A percentile compares a stretch with the other conserved stretches of the same genome.
Evolutionary conservation across 2,329 filamentous ascomycete genomes (phyloP).

Genomic region (Lasiodiplodia theobromae): DNA sequence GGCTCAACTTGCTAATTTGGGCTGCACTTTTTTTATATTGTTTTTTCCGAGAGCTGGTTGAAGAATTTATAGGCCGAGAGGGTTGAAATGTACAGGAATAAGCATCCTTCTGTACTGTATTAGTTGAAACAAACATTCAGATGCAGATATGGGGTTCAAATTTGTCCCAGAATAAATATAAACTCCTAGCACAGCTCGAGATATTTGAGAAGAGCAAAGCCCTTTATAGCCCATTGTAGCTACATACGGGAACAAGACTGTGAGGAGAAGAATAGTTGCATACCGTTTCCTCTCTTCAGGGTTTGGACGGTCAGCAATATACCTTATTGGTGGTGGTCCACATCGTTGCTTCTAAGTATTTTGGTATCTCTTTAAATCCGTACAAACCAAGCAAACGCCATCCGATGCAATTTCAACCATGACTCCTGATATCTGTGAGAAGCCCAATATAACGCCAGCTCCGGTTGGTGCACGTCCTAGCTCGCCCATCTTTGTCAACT

Average conservation of each 20-base stretch:
- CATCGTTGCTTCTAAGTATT: background rate
- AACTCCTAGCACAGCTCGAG: too few relatives aligned
- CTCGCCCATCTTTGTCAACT: background rate
- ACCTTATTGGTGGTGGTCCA: background rate
- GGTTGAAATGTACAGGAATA: background rate
- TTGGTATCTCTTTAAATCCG: conserved; percentile 19
- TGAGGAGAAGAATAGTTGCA: background rate
- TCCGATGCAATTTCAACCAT: conserved; percentile 15
- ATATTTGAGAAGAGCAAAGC: too few relatives aligned
- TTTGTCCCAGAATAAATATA: too few relatives aligned
- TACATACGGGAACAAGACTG: too few relatives aligned
- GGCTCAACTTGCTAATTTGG: conserved; percentile 20
- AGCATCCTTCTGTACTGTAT: background rate
- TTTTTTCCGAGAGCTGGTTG: background rate
- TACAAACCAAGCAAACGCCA: background rate
- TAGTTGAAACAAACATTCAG: too few relatives aligned
- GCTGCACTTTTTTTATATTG: background rate
- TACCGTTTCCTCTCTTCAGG: background rate
- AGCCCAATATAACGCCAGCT: conserved; percentile 1
- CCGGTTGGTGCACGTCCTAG: background rate
- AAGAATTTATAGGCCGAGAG: background rate
- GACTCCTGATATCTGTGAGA: background rate
- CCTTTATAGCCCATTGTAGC: too few relatives aligned
- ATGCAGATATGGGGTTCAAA: too few relatives aligned
- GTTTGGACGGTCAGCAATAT: background rate